Evolutionary conservation across 805 yeast genomes (phyloP).

Genomic region (Wickerhamomyces mucosus): DNA sequence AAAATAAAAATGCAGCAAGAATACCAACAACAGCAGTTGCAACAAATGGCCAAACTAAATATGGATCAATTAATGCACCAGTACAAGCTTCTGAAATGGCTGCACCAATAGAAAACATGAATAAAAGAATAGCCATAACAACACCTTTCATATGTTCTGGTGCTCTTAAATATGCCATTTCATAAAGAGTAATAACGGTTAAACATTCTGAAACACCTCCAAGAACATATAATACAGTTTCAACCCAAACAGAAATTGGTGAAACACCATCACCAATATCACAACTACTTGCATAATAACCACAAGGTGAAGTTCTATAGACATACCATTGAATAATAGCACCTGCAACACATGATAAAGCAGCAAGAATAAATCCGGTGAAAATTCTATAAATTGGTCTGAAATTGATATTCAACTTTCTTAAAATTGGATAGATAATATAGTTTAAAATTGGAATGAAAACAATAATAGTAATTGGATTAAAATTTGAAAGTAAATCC

Average conservation of each 20-base stretch:
- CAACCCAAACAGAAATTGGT: constrained; percentile 55
- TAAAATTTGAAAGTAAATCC: constrained; percentile 66
- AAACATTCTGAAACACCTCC: constrained; percentile 68
- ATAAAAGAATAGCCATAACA: constrained; percentile 42
- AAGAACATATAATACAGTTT: constrained; percentile 53
- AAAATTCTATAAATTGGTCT: constrained; percentile 63
- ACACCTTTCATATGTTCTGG: constrained; percentile 42
- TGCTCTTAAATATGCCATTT: constrained; percentile 76
- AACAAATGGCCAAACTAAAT: constrained; percentile 56
- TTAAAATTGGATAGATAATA: constrained; percentile 41
- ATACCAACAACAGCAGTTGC: constrained; percentile 52
- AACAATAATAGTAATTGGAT: constrained; percentile 65
- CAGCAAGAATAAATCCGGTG: constrained; percentile 57
- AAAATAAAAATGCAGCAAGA: constrained; percentile 50
- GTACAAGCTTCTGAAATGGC: constrained; percentile 67
- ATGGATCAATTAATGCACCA: constrained; percentile 56
- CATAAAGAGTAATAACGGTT: constrained; percentile 71
- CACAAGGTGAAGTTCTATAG: constrained; percentile 66
- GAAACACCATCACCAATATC: constrained; percentile 18
- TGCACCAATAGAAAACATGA: constrained; percentile 65
- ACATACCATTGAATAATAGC: constrained; percentile 68
- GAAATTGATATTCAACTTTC: constrained; percentile 40
- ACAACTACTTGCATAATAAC: constrained; percentile 47
- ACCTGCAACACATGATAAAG: constrained; percentile 21
- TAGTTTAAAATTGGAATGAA: constrained; percentile 64